Evolutionary conservation across 805 yeast species (phyloP).

Genomic region (Nakazawaea ishiwadae): DNA sequence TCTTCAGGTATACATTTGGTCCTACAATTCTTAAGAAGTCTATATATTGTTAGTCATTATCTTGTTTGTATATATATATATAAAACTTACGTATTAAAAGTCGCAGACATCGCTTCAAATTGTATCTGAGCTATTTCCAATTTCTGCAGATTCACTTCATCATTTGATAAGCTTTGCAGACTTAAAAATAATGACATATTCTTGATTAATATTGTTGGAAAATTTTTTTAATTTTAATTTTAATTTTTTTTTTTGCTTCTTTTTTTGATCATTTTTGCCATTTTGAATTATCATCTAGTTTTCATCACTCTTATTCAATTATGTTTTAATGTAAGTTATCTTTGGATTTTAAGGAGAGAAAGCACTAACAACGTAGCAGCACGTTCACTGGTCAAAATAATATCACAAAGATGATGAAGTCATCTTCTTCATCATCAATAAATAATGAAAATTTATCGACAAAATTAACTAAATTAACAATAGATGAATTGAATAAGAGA

Average conservation of each 20-base stretch:
- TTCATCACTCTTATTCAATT: too few species aligned
- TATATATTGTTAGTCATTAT: slow-evolving; percentile 17
- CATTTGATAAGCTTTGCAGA: slow-evolving; percentile 34
- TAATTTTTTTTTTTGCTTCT: background rate
- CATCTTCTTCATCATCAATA: background rate
- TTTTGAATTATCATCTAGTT: too few species aligned
- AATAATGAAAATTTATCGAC: slow-evolving; percentile 11
- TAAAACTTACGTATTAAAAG: slow-evolving; percentile 38
- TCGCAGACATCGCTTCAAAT: slow-evolving; percentile 55
- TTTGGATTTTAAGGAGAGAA: too few species aligned
- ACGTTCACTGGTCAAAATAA: slow-evolving; percentile 13
- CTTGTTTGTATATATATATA: background rate
- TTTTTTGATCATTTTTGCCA: too few species aligned
- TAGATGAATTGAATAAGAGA: slow-evolving; percentile 37
- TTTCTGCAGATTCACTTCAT: slow-evolving; percentile 55
- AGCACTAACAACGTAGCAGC: background rate
- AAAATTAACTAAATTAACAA: slow-evolving; percentile 24
- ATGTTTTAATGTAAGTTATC: too few species aligned
- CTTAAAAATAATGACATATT: slow-evolving; percentile 66
- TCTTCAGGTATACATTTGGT: slow-evolving; percentile 80
- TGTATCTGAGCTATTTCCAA: slow-evolving; percentile 63
- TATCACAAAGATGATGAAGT: background rate
- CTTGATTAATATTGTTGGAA: background rate
- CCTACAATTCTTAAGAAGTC: slow-evolving; percentile 58
- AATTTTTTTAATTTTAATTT: background rate